Evolutionary conservation across 2,329 filamentous ascomycete genomes (phyloP).

Genomic region (Albifimbria verrucaria): DNA sequence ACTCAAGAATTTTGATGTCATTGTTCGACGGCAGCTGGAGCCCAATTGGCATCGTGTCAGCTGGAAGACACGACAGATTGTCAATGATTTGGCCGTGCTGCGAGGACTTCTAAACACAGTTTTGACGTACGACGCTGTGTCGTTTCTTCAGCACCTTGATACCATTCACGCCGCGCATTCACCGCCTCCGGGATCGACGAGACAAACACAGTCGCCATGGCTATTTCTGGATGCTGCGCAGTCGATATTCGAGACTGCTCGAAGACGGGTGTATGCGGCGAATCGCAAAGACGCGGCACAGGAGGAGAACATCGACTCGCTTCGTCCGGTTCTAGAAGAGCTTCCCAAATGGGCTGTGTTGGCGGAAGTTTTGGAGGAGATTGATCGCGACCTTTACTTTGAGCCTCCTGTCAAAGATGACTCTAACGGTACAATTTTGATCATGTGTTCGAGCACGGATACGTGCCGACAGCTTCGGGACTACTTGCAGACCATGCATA

Average conservation of each 20-base stretch:
- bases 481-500: slow-evolving; percentile 87
- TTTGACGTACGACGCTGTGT: slow-evolving; percentile 83
- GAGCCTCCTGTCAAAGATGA: slow-evolving; percentile 74
- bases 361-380: slow-evolving; percentile 88
- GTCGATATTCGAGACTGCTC: slow-evolving; percentile 88
- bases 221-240: slow-evolving; percentile 93
- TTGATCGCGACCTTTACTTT: slow-evolving; percentile 85
- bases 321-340: slow-evolving; percentile 84
- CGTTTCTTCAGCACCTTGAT: slow-evolving; percentile 89
- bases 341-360: slow-evolving; percentile 90
- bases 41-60: slow-evolving; percentile 97
- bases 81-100: slow-evolving; percentile 80
- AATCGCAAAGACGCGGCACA: slow-evolving; percentile 51
- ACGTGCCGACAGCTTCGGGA: slow-evolving; percentile 88
- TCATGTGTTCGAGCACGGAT: slow-evolving; percentile 89
- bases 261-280: slow-evolving; percentile 79
- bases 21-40: slow-evolving; percentile 84
- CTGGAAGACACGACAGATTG: slow-evolving; percentile 93
- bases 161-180: slow-evolving; percentile 90
- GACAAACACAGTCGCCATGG: slow-evolving; percentile 91
- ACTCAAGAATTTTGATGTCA: slow-evolving; percentile 86
- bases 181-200: slow-evolving; percentile 80
- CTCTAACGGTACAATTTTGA: slow-evolving; percentile 86
- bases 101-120: slow-evolving; percentile 78
- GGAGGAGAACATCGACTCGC: slow-evolving; percentile 51